Evolutionary conservation across 345 rosid species (phyloP), one percentile per base, ranked within the genome.

Genomic region (Lepidium didymum): DNA sequence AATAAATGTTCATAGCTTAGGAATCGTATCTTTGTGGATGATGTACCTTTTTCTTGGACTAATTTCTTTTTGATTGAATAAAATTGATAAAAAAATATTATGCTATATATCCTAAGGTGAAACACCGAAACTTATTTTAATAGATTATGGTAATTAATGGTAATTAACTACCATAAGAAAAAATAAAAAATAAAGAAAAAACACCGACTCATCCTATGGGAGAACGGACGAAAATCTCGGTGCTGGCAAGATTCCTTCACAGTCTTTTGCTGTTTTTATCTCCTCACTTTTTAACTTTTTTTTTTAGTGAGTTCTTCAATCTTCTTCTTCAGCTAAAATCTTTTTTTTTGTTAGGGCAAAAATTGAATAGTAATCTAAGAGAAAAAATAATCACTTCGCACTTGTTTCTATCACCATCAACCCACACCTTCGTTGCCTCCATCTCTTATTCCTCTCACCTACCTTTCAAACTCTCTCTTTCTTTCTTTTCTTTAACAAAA

Each of bases 181-280:
- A 44, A 0, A 33, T 8, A 18, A 11, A 58, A 56, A 51, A 12
- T 41, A 56, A 51, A 38, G 4, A 65, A 53, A 67, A 60, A 75
- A 77, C 71, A 73, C 75, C 77, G 80, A 77, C 75, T 68, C 40
- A 64, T 75, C 73, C 62, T 70, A 77, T 64, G 73, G 80, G 68
- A 53, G 82, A 79, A n/a, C 76, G 71, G 84, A 85, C 89, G 91
- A 80, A 77, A 72, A 38, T 51, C 78, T 80, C 87, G 84, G 72
- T 69, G 92, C 88, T 85, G 98, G 75, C 94, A 85, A 85, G 86
- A 84, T 86, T 83, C 90, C 81, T 40, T 56, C 69, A 14, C 77
- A 72, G 70, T 76, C 73, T 68, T 70, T 67, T 65, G 18, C 25
- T 41, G 65, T 42, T 47, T 58, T 62, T 41, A 41, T 35, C 14